Conservation (phyloP, 352 stramenopile species). For the Pythium coloratum region DNA sequence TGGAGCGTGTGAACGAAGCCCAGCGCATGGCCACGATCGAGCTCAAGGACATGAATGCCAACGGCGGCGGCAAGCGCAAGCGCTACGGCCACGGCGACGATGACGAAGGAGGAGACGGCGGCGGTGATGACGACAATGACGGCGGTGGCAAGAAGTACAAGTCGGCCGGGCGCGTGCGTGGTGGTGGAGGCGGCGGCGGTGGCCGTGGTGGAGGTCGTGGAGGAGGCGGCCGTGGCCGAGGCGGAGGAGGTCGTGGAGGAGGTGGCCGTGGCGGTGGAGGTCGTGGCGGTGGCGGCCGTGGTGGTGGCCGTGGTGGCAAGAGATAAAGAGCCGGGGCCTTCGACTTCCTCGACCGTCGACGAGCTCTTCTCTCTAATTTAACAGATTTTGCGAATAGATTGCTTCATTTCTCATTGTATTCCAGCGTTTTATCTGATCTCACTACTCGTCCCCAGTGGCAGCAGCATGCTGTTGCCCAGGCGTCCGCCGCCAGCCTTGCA, state of each 20-base stretch:
- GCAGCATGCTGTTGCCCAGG: conserved; percentile 53
- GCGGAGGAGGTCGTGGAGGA: conserved; percentile 32
- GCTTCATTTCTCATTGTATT: background rate
- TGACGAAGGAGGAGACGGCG: conserved; percentile 43
- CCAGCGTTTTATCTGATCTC: conserved; percentile 53
- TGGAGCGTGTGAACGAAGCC: conserved; percentile 97
- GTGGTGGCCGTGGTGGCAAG: conserved; percentile 17
- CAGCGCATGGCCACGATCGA: conserved; percentile 93
- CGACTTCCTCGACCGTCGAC: background rate
- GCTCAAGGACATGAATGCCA: conserved; percentile 81
- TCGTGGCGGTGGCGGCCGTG: conserved; percentile 31
- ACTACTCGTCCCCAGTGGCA: conserved; percentile 51
- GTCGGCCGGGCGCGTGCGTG: conserved; percentile 57
- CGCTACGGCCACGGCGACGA: conserved; percentile 62
- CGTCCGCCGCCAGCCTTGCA: conserved; percentile 40
- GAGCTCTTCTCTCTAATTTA: conserved; percentile 20
- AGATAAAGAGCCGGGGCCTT: conserved; percentile 15
- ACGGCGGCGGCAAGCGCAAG: conserved; percentile 50
- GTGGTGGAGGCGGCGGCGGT: conserved; percentile 16
- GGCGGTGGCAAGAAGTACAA: conserved; percentile 73
- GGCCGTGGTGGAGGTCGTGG: conserved; percentile 11
- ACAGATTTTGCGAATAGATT: conserved; percentile 1
- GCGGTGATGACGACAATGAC: conserved; percentile 30
- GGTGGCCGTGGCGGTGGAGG: conserved; percentile 31
- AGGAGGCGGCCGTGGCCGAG: conserved; percentile 18